Evolutionary conservation across 768 basidiomycete species (phyloP).

Genomic region (Mycena chlorophos): DNA sequence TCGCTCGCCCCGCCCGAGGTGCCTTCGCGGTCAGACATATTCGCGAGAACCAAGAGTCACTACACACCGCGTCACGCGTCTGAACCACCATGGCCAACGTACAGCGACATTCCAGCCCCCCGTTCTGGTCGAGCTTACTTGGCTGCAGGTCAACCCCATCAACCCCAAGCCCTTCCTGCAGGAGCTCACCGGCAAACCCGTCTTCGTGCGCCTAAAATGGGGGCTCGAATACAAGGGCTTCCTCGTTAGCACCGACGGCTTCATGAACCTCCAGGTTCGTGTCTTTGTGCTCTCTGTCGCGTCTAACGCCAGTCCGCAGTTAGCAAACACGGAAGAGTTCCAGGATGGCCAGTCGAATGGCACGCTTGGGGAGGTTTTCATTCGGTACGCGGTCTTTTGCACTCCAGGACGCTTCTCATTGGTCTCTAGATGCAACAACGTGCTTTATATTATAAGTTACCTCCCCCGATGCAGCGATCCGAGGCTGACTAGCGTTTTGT

Average conservation of each 20-base stretch:
- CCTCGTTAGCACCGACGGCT: slow-evolving; percentile 96
- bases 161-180: slow-evolving; percentile 99
- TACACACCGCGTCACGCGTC: slow-evolving; percentile 22
- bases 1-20: slow-evolving; percentile 65
- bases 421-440: slow-evolving; percentile 81
- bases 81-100: slow-evolving; percentile 68
- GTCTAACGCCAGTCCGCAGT: slow-evolving; percentile 43
- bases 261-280: slow-evolving; percentile 97
- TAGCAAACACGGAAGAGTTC: slow-evolving; percentile 99
- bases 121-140: slow-evolving; percentile 6
- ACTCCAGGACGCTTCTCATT: slow-evolving; percentile 18
- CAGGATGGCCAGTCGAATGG: slow-evolving; percentile 96
- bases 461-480: slow-evolving; percentile 20
- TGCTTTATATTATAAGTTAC: slow-evolving; percentile 89
- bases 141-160: slow-evolving; percentile 76
- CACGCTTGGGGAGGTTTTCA: slow-evolving; percentile 97
- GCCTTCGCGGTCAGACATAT: slow-evolving; percentile 92
- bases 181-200: slow-evolving; percentile 96
- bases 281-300: slow-evolving; percentile 2
- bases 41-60: slow-evolving; percentile 15
- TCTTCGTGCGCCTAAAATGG: slow-evolving; percentile 96
- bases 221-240: slow-evolving; percentile 99
- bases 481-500: slow-evolving; percentile 30
- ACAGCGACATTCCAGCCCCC: slow-evolving; percentile 29
- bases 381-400: slow-evolving; percentile 61